phyloP scores from a whole-genome alignment of 2,329 filamentous ascomycete species.

The Fusarium verrucosum region DNA sequence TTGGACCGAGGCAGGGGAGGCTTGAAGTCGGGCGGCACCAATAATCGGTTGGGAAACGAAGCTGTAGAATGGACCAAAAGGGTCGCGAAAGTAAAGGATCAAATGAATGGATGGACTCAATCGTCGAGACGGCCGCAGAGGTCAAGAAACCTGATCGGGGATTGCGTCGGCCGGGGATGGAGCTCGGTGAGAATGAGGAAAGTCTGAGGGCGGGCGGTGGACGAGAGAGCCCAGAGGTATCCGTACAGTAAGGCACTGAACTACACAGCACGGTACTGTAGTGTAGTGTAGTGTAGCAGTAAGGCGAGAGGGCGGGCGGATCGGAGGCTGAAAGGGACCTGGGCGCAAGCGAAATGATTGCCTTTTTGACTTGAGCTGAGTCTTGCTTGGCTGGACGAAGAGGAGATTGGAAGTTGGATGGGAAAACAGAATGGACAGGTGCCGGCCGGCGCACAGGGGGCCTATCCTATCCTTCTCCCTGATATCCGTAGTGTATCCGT shows the following conservation, averaged over 20 bases:
- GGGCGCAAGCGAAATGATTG: constrained; percentile 62
- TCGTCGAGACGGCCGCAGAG: constrained; percentile 31
- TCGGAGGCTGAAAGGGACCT: constrained; percentile 56
- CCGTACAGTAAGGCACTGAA: constrained; percentile 7
- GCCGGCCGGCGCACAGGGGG: constrained; percentile 24
- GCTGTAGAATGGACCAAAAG: constrained; percentile 15
- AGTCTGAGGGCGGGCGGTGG: constrained; percentile 39
- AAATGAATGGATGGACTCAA: constrained; percentile 27
- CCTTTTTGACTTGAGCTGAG: constrained; percentile 55
- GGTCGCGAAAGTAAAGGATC: constrained; percentile 17
- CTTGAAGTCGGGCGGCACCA: constrained; percentile 21
- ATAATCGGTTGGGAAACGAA: constrained; percentile 28
- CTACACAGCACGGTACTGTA: no score
- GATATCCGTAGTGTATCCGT: no score
- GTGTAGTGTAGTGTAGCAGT: background rate
- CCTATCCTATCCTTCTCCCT: constrained; percentile 17
- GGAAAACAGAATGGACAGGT: constrained; percentile 35
- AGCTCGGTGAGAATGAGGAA: constrained; percentile 45
- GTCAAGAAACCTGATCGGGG: constrained; percentile 38
- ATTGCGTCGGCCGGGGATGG: constrained; percentile 44
- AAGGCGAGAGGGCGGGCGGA: constrained; percentile 50
- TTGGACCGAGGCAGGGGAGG: constrained; percentile 34
- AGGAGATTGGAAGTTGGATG: constrained; percentile 39
- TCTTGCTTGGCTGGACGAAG: constrained; percentile 30
- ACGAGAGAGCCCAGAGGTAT: constrained; percentile 34